Conservation (phyloP, 2,329 filamentous ascomycete species). For the Kalaharituber pfeilii region DNA sequence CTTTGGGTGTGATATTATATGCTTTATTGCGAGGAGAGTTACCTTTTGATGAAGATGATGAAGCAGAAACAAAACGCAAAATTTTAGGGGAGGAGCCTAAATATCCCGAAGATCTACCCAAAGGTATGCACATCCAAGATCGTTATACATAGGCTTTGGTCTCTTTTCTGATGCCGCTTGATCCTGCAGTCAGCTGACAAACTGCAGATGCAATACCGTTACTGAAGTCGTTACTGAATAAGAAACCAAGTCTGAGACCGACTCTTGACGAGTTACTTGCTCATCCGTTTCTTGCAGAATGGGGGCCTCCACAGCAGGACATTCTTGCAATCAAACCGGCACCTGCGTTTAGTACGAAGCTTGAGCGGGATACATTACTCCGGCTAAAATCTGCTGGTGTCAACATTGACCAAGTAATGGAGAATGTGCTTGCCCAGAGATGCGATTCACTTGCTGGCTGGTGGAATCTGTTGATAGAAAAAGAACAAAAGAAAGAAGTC, state of each 20-base stretch:
- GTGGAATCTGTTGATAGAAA: conserved; percentile 90
- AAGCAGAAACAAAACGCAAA: conserved; percentile 64
- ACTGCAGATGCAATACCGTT: conserved; percentile 53
- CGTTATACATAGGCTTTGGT: background rate
- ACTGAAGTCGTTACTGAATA: conserved; percentile 67
- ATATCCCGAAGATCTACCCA: conserved; percentile 63
- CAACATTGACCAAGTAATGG: conserved; percentile 83
- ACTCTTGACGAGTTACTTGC: conserved; percentile 67
- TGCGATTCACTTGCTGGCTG: conserved; percentile 85
- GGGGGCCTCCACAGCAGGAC: conserved; percentile 73
- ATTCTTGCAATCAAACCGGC: conserved; percentile 70
- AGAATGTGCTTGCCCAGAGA: conserved; percentile 75
- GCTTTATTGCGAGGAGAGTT: conserved; percentile 68
- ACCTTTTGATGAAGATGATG: conserved; percentile 92
- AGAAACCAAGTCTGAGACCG: conserved; percentile 70
- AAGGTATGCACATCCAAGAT: conserved; percentile 14
- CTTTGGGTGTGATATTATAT: conserved; percentile 68
- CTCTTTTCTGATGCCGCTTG: conserved; percentile 1
- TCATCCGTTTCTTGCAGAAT: conserved; percentile 72
- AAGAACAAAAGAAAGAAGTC: conserved; percentile 73
- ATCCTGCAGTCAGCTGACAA: conserved; percentile 7
- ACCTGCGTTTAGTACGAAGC: conserved; percentile 61
- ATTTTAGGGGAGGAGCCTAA: conserved; percentile 75
- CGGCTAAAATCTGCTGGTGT: conserved; percentile 88
- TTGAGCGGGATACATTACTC: conserved; percentile 83